These are phyloP conservation scores for Rhynchospora tenuis DNA, from an alignment of 176 grass and related monocot species.

Conservation along the genomic window DNA sequence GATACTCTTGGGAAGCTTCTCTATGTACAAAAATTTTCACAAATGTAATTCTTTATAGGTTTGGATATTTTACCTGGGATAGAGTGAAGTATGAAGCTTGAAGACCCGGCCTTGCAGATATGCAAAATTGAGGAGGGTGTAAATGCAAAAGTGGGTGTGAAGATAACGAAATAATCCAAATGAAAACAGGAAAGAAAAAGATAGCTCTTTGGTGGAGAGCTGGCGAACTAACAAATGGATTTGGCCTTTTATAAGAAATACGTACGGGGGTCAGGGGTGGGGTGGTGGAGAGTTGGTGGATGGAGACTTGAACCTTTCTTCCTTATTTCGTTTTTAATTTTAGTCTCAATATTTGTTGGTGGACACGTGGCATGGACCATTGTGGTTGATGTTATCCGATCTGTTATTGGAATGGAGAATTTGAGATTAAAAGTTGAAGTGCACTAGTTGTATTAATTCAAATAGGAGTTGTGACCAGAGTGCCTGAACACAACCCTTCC, in stretches of 20 bases:
- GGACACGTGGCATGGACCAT: neutral
- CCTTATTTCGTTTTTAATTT: neutral
- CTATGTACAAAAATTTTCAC: too few species aligned
- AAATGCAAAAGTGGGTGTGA: neutral
- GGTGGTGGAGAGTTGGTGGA: constrained; percentile 16
- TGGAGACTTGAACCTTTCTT: neutral
- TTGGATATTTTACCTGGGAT: too few species aligned
- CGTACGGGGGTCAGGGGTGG: neutral
- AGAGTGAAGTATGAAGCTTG: too few species aligned
- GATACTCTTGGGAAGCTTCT: too few species aligned
- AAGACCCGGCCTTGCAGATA: neutral
- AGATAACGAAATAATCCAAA: neutral
- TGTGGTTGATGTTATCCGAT: too few species aligned
- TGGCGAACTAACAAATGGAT: constrained; percentile 2
- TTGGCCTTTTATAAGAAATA: neutral
- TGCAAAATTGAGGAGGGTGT: neutral
- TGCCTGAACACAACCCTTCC: too few species aligned
- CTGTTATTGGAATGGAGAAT: too few species aligned
- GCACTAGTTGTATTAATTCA: too few species aligned
- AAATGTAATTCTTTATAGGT: too few species aligned
- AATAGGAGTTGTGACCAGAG: too few species aligned
- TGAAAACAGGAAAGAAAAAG: neutral
- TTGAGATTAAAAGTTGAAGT: too few species aligned
- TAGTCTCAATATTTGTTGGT: neutral
- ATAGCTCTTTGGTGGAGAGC: constrained; percentile 13